Percentiles rank a stretch among this genome's conserved stretches.
Evolutionary conservation across 2,329 filamentous ascomycete genomes (phyloP).

Genomic region (Ophiocordyceps camponoti-leonardi): DNA sequence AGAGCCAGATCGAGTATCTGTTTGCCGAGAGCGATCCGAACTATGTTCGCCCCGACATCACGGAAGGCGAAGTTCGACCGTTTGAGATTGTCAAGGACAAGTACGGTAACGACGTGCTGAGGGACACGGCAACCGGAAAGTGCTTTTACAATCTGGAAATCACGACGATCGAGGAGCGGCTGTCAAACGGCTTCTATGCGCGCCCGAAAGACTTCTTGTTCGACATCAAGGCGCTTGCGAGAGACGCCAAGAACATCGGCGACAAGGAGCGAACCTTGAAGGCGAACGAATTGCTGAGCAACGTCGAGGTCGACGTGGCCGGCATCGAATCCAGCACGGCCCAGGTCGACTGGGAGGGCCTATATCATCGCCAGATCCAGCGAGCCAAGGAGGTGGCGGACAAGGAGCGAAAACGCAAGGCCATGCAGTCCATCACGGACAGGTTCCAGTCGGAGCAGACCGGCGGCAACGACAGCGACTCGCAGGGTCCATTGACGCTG

Average conservation of each 20-base stretch:
- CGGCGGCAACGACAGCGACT: constrained; percentile 33
- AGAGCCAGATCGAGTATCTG: constrained; percentile 59
- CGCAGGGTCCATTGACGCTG: constrained; percentile 39
- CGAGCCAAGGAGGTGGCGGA: constrained; percentile 43
- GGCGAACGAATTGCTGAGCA: constrained; percentile 79
- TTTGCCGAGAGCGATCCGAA: constrained; percentile 69
- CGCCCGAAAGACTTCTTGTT: constrained; percentile 76
- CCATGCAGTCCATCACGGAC: constrained; percentile 36
- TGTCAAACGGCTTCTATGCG: constrained; percentile 93
- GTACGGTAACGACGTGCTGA: constrained; percentile 59
- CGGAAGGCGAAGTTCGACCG: constrained; percentile 42
- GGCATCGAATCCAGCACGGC: constrained; percentile 52
- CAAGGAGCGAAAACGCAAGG: constrained; percentile 44
- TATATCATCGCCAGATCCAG: constrained; percentile 57
- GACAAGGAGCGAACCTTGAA: constrained; percentile 71
- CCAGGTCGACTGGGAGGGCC: constrained; percentile 62
- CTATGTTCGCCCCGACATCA: constrained; percentile 41
- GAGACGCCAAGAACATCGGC: constrained; percentile 68
- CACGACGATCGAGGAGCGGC: constrained; percentile 82
- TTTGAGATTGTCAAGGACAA: constrained; percentile 68
- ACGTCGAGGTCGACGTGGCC: constrained; percentile 85
- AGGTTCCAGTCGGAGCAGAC: constrained; percentile 32
- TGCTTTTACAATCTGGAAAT: constrained; percentile 94
- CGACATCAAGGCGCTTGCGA: constrained; percentile 71
- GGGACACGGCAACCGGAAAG: constrained; percentile 59